Percentiles rank a stretch among this genome's conserved stretches.
phyloP scores from a whole-genome alignment of 129 eudicot genomes.

The Escallonia herrerae region DNA sequence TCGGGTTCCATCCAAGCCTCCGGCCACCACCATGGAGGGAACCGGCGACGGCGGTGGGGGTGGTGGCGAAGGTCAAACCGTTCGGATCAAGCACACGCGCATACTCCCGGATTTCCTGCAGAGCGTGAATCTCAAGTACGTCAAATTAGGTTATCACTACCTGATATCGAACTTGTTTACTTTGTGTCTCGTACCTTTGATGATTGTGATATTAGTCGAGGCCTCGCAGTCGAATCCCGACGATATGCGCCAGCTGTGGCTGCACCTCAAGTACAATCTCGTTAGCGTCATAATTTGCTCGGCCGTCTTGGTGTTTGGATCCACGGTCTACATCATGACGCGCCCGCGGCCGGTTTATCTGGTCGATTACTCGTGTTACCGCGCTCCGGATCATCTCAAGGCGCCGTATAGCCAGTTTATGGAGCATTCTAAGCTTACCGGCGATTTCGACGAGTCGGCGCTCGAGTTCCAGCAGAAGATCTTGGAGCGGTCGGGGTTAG shows the following conservation, averaged over 20 bases:
- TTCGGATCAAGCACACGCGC: constrained; percentile 50
- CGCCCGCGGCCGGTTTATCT: constrained; percentile 61
- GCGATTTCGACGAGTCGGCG: constrained; percentile 58
- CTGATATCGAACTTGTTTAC: constrained; percentile 57
- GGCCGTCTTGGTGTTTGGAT: constrained; percentile 47
- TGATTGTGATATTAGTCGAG: constrained; percentile 34
- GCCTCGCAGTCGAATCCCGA: constrained; percentile 52
- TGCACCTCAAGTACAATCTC: constrained; percentile 64
- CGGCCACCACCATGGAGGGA: constrained; percentile 29
- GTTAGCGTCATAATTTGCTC: constrained; percentile 44
- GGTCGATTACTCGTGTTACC: constrained; percentile 53
- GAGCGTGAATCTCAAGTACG: constrained; percentile 66
- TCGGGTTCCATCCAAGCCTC: not conserved
- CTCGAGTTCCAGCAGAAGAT: constrained; percentile 58
- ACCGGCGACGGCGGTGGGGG: constrained; percentile 18
- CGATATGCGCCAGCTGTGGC: constrained; percentile 51
- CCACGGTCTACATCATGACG: constrained; percentile 67
- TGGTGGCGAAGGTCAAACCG: constrained; percentile 29
- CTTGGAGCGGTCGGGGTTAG: constrained; percentile 51
- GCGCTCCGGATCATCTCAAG: constrained; percentile 37
- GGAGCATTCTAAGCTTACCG: constrained; percentile 47
- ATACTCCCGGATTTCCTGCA: constrained; percentile 69
- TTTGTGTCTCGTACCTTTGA: constrained; percentile 42
- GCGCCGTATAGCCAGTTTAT: constrained; percentile 45
- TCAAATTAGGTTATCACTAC: constrained; percentile 69